These are phyloP conservation scores for Scheffersomyces insectosa DNA, from an alignment of 1,139 yeast species.

Conservation along the genomic window DNA sequence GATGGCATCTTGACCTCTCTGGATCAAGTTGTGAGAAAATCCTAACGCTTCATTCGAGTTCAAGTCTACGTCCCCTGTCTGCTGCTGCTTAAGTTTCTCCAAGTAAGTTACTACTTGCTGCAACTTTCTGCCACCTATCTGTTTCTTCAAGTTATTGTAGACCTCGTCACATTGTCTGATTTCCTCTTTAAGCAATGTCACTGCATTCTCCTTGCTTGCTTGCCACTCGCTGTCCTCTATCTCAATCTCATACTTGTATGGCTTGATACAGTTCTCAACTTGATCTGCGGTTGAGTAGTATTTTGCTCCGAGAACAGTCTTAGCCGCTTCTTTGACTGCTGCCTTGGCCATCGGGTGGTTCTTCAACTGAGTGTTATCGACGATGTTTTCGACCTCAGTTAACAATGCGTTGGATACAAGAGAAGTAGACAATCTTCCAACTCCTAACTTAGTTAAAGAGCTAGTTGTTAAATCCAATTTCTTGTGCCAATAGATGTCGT, in stretches of 20 bases:
- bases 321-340: conserved; percentile 84
- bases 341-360: conserved; percentile 84
- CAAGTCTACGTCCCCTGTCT: conserved; percentile 44
- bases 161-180: conserved; percentile 76
- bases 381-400: conserved; percentile 73
- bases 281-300: conserved; percentile 95
- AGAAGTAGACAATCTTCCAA: conserved; percentile 86
- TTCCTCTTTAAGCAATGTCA: conserved; percentile 76
- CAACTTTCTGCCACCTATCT: conserved; percentile 81
- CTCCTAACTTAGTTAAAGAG: conserved; percentile 85
- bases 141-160: conserved; percentile 59
- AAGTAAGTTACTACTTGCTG: conserved; percentile 80
- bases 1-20: conserved; percentile 81
- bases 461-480: conserved; percentile 84
- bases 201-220: conserved; percentile 76
- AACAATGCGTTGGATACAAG: conserved; percentile 78
- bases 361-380: conserved; percentile 70
- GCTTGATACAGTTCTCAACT: conserved; percentile 97
- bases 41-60: conserved; percentile 68
- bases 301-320: conserved; percentile 71
- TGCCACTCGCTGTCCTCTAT: conserved; percentile 95
- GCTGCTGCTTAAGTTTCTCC: conserved; percentile 47
- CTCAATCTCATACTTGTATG: conserved; percentile 95
- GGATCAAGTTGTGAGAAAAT: conserved; percentile 68
- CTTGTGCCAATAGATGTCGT: conserved; percentile 84